Percentiles rank a stretch among this genome's conserved stretches.
Conservation (phyloP, 1,284 basidiomycete species). For the Heimioporus punctisporus region DNA sequence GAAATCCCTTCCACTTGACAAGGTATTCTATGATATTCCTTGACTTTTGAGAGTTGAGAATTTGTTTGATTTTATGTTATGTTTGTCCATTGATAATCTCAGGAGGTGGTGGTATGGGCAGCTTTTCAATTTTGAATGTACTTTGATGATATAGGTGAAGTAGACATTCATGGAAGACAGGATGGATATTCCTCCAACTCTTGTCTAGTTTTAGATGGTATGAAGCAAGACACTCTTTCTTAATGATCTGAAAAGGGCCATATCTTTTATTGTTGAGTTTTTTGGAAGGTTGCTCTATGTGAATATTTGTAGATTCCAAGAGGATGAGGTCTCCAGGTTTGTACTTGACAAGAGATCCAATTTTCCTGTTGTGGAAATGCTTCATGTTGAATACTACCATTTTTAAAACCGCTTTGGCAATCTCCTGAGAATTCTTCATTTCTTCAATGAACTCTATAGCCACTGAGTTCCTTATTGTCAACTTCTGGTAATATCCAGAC, state of each 20-base stretch:
- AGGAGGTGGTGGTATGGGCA: not conserved
- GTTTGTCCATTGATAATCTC: not conserved
- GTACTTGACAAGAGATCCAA: not conserved
- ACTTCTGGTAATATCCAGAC: not conserved
- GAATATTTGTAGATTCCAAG: not conserved
- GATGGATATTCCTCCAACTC: not conserved
- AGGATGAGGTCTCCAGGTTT: not conserved
- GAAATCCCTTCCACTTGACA: constrained; percentile 2
- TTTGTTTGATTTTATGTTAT: not conserved
- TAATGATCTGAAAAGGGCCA: not conserved
- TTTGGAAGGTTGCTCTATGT: no score
- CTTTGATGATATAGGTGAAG: not conserved
- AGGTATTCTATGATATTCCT: not conserved
- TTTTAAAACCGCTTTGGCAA: no score
- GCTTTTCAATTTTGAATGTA: no score
- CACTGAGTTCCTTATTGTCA: not conserved
- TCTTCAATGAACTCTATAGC: not conserved
- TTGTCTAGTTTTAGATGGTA: not conserved
- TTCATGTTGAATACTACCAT: no score
- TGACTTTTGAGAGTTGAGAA: not conserved
- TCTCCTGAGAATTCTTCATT: not conserved
- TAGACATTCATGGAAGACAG: not conserved
- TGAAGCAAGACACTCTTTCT: not conserved
- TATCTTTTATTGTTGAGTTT: not conserved
- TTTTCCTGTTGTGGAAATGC: no score